These are phyloP conservation scores for Hypoxylon sp. DNA, from an alignment of 2,329 filamentous ascomycete genomes.

Conservation along the genomic window DNA sequence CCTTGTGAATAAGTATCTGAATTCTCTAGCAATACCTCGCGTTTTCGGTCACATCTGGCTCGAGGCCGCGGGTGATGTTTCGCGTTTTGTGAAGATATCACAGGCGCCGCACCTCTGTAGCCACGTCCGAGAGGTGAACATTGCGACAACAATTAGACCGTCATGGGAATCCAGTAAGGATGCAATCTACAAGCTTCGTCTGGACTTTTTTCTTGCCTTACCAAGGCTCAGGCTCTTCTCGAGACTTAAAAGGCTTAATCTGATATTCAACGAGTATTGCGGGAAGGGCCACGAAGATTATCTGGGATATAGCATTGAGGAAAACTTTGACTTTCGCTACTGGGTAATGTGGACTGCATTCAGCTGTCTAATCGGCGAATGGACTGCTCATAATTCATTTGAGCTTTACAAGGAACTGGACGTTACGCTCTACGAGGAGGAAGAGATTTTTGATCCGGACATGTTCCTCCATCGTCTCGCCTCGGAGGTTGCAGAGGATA, in stretches of 20 bases:
- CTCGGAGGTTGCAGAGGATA: not conserved
- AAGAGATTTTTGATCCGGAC: not conserved
- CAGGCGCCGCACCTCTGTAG: not conserved
- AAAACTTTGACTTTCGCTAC: not conserved
- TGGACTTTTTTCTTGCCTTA: not conserved
- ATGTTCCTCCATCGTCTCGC: not conserved
- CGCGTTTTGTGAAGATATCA: not conserved
- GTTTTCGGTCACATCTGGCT: not conserved
- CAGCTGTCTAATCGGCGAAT: no score
- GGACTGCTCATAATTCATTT: not conserved
- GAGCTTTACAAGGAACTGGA: not conserved
- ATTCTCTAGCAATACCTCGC: not conserved
- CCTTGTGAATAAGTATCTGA: not conserved
- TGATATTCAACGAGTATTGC: not conserved
- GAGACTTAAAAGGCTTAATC: not conserved
- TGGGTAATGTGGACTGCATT: not conserved
- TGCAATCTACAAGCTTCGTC: not conserved
- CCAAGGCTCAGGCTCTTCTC: not conserved
- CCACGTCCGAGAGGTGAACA: not conserved
- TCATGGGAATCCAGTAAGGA: not conserved
- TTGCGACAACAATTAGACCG: not conserved
- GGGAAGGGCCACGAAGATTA: not conserved
- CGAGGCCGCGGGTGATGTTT: not conserved
- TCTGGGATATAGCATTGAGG: not conserved
- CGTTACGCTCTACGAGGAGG: not conserved